Evolutionary conservation across 495 filamentous ascomycete genomes (phyloP), one percentile per base, ranked within the genome.

Genomic region (Aspergillus steynii): DNA sequence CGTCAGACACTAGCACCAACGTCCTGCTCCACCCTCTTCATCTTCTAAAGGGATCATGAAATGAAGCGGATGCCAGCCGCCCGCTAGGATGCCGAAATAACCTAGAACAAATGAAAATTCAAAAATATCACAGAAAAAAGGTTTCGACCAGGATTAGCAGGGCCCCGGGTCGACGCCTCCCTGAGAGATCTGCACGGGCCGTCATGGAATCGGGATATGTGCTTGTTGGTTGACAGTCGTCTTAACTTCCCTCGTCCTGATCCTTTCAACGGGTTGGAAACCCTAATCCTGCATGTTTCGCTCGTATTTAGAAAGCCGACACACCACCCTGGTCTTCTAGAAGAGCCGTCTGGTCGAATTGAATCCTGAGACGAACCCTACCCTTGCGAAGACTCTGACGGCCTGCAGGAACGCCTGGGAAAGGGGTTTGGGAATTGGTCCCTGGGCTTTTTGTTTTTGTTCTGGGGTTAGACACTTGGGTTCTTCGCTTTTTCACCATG

Each of bases 401-500:
- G 1, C 37, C 37, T 42, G 37, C 37, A 42, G 37, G 37, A 42
- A 42, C 37, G 37, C 37, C 37, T 42, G 37, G 12, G 37, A 42
- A 42, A 15, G 37, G 37, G 37, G 10, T 1, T 15, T 42, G 9
- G 7, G 12, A 12, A 42, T 14, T 42, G 9, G 3, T 32, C 37
- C 37, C 9, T 10, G 20, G 20, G 20, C 37, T 10, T 12, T 10
- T 3, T 14, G 37, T 42, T 42, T 42, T 15, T 15, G 37, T 12
- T 42, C 0, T 3, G 10, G 37, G 37, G 1, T 14, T 42, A 15
- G 9, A 12, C 37, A 42, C 14, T 14, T 4, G 37, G 3, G 9
- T 12, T 42, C 4, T 14, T 42, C 5, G 9, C 15, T 57, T 48
- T 56, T 3, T 45, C 50, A 51, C 25, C 26, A 64, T 61, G 51